A percentile compares a stretch with the other conserved stretches of the same genome.
Conservation (phyloP, 1,139 yeast species). For the Diutina pseudorugosa region DNA sequence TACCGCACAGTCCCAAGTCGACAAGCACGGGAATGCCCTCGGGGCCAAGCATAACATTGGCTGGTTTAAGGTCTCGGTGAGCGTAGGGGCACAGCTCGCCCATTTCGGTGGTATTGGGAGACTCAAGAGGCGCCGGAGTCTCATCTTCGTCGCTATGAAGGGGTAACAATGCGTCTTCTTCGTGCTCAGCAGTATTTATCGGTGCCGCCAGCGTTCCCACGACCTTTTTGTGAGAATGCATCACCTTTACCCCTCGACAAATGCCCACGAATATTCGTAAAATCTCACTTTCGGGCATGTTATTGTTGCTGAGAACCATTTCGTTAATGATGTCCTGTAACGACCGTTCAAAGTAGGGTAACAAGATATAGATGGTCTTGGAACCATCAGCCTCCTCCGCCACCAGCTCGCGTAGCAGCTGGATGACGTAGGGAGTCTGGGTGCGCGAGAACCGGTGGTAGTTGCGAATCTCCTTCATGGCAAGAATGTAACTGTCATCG, state of each 20-base stretch:
- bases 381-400: slow-evolving; percentile 70
- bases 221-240: slow-evolving; percentile 52
- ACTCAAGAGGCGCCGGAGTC: slow-evolving; percentile 7
- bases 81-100: slow-evolving; percentile 61
- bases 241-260: slow-evolving; percentile 59
- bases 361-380: slow-evolving; percentile 60
- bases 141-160: slow-evolving; percentile 17
- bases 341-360: slow-evolving; percentile 66
- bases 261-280: slow-evolving; percentile 51
- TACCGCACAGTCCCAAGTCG: slow-evolving; percentile 72
- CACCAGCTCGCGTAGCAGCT: slow-evolving; percentile 57
- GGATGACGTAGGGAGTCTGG: slow-evolving; percentile 47
- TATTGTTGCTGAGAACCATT: slow-evolving; percentile 41
- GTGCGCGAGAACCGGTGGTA: slow-evolving; percentile 52
- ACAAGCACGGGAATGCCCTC: slow-evolving; percentile 70
- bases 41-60: slow-evolving; percentile 69
- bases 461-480: slow-evolving; percentile 65
- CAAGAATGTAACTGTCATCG: slow-evolving; percentile 43
- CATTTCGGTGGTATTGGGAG: slow-evolving; percentile 27
- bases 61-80: slow-evolving; percentile 82
- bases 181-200: slow-evolving; percentile 12
- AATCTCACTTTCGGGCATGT: slow-evolving; percentile 51
- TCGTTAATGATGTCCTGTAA: slow-evolving; percentile 67
- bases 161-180: slow-evolving; percentile 21
- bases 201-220: neutral